These are phyloP conservation scores for Malus hybrid DNA, from an alignment of 331 rosid species.

Conservation along the genomic window DNA sequence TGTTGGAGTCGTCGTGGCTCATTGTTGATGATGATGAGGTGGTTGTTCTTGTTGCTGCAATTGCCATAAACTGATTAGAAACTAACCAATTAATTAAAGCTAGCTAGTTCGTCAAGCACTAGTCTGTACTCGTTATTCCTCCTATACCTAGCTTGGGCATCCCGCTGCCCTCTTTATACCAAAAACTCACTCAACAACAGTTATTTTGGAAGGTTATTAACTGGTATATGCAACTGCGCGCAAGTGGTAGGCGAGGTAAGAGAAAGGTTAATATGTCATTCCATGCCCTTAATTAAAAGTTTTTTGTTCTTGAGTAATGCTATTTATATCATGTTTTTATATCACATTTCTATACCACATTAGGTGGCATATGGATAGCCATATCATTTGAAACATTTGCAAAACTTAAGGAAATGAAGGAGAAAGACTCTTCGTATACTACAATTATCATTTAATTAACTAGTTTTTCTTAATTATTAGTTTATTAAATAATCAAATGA, in stretches of 20 bases:
- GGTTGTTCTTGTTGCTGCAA: constrained; percentile 38
- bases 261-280: constrained; percentile 14
- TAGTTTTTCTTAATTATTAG: no score
- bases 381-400: no score
- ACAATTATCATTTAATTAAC: no score
- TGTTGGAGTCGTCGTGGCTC: constrained; percentile 32
- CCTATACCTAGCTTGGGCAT: not conserved
- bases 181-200: not conserved
- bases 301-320: not conserved
- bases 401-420: no score
- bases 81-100: not conserved
- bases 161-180: constrained; percentile 26
- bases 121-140: not conserved
- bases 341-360: no score
- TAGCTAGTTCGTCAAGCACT: not conserved
- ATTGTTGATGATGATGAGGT: constrained; percentile 28
- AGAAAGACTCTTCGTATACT: no score
- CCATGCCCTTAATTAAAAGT: not conserved
- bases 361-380: no score
- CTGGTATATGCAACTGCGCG: not conserved
- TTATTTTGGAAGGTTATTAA: constrained; percentile 8
- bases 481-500: no score
- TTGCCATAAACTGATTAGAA: constrained; percentile 50
- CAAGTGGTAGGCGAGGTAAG: constrained; percentile 14
- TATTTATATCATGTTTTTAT: no score